Evolutionary conservation across 768 basidiomycete species (phyloP).

Genomic region (Podaxis sp.): DNA sequence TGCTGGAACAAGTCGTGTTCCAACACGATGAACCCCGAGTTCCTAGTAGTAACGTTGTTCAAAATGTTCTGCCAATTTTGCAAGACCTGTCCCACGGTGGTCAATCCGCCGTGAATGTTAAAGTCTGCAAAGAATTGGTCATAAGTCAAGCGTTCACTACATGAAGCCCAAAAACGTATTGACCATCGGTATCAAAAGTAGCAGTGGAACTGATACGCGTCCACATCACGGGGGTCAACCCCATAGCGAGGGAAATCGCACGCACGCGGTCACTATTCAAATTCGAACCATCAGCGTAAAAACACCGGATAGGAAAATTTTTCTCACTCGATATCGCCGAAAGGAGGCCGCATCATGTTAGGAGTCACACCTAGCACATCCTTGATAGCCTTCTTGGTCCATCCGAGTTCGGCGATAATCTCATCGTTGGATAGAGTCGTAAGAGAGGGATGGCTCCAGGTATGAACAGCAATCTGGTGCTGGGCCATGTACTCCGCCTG

Average conservation of each 20-base stretch:
- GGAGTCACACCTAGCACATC: conserved; percentile 78
- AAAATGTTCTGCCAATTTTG: conserved; percentile 75
- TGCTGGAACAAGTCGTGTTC: conserved; percentile 87
- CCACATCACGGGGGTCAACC: conserved; percentile 82
- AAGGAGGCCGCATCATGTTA: conserved; percentile 78
- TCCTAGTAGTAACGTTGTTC: conserved; percentile 47
- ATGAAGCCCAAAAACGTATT: conserved; percentile 7
- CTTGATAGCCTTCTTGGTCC: conserved; percentile 81
- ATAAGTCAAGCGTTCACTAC: not conserved
- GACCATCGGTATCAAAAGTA: conserved; percentile 71
- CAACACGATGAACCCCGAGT: conserved; percentile 84
- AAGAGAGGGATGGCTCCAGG: conserved; percentile 68
- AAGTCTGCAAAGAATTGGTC: conserved; percentile 50
- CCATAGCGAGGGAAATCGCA: conserved; percentile 79
- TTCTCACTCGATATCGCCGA: conserved; percentile 70
- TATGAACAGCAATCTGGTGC: conserved; percentile 73
- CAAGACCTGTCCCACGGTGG: conserved; percentile 54
- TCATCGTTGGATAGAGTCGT: conserved; percentile 76
- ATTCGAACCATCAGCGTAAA: conserved; percentile 11
- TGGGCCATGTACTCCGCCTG: conserved; percentile 73
- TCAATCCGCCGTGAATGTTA: conserved; percentile 66
- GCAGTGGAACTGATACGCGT: conserved; percentile 54
- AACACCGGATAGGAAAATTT: not conserved
- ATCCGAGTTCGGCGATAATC: conserved; percentile 85
- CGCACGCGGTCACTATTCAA: conserved; percentile 73